phyloP scores from a whole-genome alignment of 306 rosid species.

The Morella rubra region DNA sequence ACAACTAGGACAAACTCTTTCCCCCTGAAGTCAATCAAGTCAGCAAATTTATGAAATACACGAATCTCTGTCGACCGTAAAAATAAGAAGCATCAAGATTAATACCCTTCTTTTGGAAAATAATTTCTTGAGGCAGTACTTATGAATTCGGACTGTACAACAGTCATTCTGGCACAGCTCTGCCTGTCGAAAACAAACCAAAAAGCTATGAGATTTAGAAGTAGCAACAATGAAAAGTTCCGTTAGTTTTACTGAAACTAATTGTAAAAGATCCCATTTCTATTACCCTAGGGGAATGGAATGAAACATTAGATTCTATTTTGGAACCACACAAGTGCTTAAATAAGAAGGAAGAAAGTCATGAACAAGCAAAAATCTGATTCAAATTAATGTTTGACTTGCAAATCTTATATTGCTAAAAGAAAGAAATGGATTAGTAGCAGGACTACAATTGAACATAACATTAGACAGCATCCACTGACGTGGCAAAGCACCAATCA shows the following conservation, averaged over 20 bases:
- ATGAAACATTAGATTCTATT: conserved; percentile 2
- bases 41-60: conserved; percentile 11
- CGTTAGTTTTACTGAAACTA: conserved; percentile 3
- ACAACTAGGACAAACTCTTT: conserved; percentile 67
- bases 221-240: conserved; percentile 4
- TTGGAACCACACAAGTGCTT: conserved; percentile 13
- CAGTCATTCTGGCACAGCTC: conserved; percentile 64
- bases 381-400: background rate
- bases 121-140: conserved; percentile 69
- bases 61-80: conserved; percentile 2
- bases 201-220: conserved; percentile 31
- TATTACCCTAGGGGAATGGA: conserved; percentile 6
- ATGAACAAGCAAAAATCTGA: background rate
- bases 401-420: background rate
- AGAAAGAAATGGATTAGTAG: conserved; percentile 11
- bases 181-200: conserved; percentile 50
- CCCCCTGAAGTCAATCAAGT: conserved; percentile 39
- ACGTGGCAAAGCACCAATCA: conserved; percentile 22
- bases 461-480: background rate
- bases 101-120: conserved; percentile 58
- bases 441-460: background rate
- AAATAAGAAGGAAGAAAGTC: background rate
- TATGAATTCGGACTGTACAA: conserved; percentile 71
- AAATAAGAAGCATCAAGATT: conserved; percentile 17
- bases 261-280: background rate